Base-by-base conservation (phyloP, 1,139 yeast species). In the Scheffersomyces lignicola region DNA sequence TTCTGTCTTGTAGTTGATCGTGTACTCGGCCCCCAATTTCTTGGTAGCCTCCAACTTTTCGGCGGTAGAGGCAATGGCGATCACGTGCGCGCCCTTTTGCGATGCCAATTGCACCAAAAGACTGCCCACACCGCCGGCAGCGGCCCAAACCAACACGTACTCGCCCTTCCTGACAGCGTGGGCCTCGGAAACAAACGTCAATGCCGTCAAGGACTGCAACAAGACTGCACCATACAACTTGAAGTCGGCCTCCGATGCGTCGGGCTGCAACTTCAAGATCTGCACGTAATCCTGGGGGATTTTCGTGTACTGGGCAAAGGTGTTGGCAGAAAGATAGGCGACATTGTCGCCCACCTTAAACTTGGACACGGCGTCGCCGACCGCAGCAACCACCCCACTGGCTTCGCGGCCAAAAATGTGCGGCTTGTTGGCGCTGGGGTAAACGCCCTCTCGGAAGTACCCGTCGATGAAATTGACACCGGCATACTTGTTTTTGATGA, bases 91-190 rank as follows among this genome's bases (percentile, higher is more conserved):
- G 17, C 95, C 95, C 34, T 66, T 66, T 18, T 59, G 60, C 22
- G 70, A 55, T 35, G 81, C 63, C 58, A 88, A 62, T 59, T 88
- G 96, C 29, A 72, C 69, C 36, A 87, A 59, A 11, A 86, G 48
- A 35, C 76, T 70, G 2, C 97, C 97, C 34, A 86, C 92, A 38
- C 97, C 96, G 33, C 97, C 97, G 7, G 96, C 96, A 12, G 96
- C 96, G 2, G 97, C 97, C 69, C 90, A 88, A 23, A 87, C 80
- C 35, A 89, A 67, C 27, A 83, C 73, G 45, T 60, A 73, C 42
- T 90, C 96, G 34, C 78, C 89, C 52, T 72, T 66, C 52, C 83
- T 54, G 23, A 88, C 85, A 3, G 65, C 52, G 55, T 85, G 78
- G 0, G 92, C 75, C 44, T 84, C 90, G 29, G 71, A 64, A 29